Evolutionary conservation across 2,329 filamentous ascomycete genomes (phyloP), one percentile per base, ranked within the genome.

Genomic region (Bretziella fagacearum): DNA sequence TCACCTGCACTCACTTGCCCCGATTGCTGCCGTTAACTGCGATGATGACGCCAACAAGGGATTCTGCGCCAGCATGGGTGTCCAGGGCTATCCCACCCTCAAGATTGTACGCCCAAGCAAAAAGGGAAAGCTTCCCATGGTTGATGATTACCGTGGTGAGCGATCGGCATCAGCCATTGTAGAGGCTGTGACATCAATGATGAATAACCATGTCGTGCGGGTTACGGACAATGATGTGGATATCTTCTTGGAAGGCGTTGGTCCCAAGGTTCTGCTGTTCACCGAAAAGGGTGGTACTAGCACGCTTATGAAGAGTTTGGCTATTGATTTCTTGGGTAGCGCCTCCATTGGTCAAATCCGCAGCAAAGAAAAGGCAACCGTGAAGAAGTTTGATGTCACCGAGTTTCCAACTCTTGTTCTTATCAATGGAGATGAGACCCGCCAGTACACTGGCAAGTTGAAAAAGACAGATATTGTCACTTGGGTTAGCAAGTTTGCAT

Each of bases 21-120:
- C 94, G 57, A 89, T 98, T 35, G 91, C 85, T 41, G 91, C 93
- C 47, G 70, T 98, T 53, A 83, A 98, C 63, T 98, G 91, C 63
- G 89, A 98, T 58, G 86, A 93, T 26, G 89, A 95, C 46, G 65
- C 70, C 53, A 98, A 96, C 71, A 96, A 96, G 68, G 69, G 71
- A 2, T 74, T 95, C 55, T 98, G 91, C 62, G 77, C 80, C 40
- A 65, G 70, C 54, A 83, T 95, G 74, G 89, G 86, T 47, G 75
- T 98, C 4, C 72, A 94, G 65, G 91, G 91, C 50, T 98, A 95
- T 65, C 91, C 91, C 1, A 96, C 91, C 0, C 70, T 98, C 53
- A 98, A 98, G 71, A 89, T 93, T 41, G 77, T 96, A 46, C 79
- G 77, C 18, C 91, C 91, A 0, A 77, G 81, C 53, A 85, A 84